Percentiles rank a stretch among this genome's conserved stretches.
Conservation (phyloP, 441 rosid genomes). For the Adansonia madagascariensis region DNA sequence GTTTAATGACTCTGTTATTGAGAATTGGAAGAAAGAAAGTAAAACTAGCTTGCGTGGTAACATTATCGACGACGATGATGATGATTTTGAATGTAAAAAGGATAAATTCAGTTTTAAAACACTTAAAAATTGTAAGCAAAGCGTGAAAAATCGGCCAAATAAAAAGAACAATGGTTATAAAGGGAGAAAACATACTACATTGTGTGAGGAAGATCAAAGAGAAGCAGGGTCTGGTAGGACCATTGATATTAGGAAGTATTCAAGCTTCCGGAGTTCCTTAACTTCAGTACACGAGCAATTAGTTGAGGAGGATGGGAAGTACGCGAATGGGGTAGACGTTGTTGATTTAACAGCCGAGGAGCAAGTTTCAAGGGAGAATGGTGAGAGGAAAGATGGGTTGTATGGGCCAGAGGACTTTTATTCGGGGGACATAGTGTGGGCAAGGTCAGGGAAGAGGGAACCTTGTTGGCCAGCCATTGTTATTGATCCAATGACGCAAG, state of each 20-base stretch:
- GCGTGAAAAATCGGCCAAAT: conserved; percentile 41
- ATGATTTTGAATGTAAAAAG: conserved; percentile 44
- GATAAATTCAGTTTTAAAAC: conserved; percentile 43
- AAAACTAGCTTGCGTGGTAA: conserved; percentile 44
- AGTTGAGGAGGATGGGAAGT: conserved; percentile 46
- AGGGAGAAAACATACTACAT: conserved; percentile 48
- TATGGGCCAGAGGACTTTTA: conserved; percentile 95
- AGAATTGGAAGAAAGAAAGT: conserved; percentile 89
- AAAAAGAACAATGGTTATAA: conserved; percentile 41
- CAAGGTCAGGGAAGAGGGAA: conserved; percentile 72
- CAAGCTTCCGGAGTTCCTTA: conserved; percentile 57
- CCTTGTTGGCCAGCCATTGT: conserved; percentile 96
- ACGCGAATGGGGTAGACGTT: conserved; percentile 25
- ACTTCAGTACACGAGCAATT: conserved; percentile 49
- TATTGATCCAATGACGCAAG: conserved; percentile 96
- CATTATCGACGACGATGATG: conserved; percentile 41
- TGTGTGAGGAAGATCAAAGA: conserved; percentile 49
- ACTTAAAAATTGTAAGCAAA: conserved; percentile 42
- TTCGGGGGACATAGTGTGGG: conserved; percentile 97
- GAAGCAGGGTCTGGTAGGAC: conserved; percentile 35
- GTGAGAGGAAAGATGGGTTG: conserved; percentile 56
- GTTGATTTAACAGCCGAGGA: conserved; percentile 35
- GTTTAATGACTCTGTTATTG: conserved; percentile 95
- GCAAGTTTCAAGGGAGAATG: conserved; percentile 29
- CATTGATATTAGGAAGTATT: conserved; percentile 48